Percentiles rank a stretch among this genome's conserved stretches.
Conservation (phyloP, 768 basidiomycete species). For the Pleurotus sapidus region DNA sequence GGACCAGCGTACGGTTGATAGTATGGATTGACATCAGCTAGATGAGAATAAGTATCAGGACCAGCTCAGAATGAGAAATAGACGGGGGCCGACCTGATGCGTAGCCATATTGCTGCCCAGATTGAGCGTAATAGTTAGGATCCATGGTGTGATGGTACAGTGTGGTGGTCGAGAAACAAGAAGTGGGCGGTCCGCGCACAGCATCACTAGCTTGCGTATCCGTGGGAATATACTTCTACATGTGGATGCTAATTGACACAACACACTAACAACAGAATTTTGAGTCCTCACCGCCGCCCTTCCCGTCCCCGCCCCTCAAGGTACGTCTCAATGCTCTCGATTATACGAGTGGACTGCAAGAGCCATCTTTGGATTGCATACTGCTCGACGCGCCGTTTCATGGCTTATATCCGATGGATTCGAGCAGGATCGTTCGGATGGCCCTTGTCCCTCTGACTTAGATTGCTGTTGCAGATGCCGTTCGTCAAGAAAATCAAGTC, state of each 20-base stretch:
- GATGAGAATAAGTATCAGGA: background rate
- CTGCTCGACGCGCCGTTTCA: background rate
- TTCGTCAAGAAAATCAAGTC: slow-evolving; percentile 98
- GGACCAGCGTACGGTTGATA: slow-evolving; percentile 80
- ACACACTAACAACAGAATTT: background rate
- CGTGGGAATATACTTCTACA: background rate
- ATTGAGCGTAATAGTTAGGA: slow-evolving; percentile 45
- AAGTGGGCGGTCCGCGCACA: too few species aligned
- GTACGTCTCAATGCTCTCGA: slow-evolving; percentile 3
- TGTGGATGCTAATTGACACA: background rate
- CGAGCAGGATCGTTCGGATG: background rate
- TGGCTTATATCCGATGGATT: background rate
- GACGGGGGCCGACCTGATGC: background rate
- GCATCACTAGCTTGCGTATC: background rate
- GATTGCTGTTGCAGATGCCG: slow-evolving; percentile 65
- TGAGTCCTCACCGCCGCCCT: background rate
- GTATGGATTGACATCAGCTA: slow-evolving; percentile 72
- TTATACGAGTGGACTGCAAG: background rate
- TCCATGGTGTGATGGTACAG: slow-evolving; percentile 33
- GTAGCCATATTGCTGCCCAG: slow-evolving; percentile 48
- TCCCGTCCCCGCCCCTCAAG: slow-evolving; percentile 11
- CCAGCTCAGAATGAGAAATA: slow-evolving; percentile 2
- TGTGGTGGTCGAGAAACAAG: background rate
- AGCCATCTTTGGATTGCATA: background rate
- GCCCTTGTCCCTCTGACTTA: background rate